Evolutionary conservation across 2,329 filamentous ascomycete genomes (phyloP), one percentile per base, ranked within the genome.

Genomic region (Calonectria hongkongensis): DNA sequence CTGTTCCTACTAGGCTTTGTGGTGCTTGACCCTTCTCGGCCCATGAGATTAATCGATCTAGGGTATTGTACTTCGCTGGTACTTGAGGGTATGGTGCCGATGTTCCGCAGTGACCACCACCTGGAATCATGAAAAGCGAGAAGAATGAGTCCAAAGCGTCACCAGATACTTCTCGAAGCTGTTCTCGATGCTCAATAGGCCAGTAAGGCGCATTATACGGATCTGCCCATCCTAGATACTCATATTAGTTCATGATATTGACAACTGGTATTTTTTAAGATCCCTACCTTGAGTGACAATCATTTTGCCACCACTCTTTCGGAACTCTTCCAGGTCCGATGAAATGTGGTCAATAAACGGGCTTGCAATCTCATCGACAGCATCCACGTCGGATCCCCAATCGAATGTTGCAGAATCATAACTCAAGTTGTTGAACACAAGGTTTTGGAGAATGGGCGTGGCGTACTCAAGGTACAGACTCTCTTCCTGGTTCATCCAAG

Each of bases 81-180:
- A 64, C 58, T 1, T 64, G 58, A 51, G 45, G 58, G 30, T 70
- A 56, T 3, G 47, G 58, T 33, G 67, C 15, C 5, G 66, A 69
- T 9, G 51, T 27, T 16, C 66, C 66, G 16, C 66, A 69, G 9
- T 69, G 66, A 2, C 66, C 66, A 5, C 54, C 66, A 13, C 66
- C 66, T 1, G 66, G 54, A 15, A 69, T 63, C 54, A 69, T 69
- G 21, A 69, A 69, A 5, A 69, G 56, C 9, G 51, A 62, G 56
- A 69, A 69, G 21, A 51, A 69, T 4, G 30, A 50, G 30, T 60
- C 51, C 27, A 69, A 25, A 30, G 41, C 54, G 30, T 41, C 30
- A 2, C 66, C 66, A 2, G 45, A 69, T 2, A 69, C 51, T 12
- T 60, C 21, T 27, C 43, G 51, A 27, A 69, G 41, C 8, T 69